A percentile compares a stretch with the other conserved stretches of the same genome.
Conservation (phyloP, 177 flowering plant genomes). For the Vitis hybrid region DNA sequence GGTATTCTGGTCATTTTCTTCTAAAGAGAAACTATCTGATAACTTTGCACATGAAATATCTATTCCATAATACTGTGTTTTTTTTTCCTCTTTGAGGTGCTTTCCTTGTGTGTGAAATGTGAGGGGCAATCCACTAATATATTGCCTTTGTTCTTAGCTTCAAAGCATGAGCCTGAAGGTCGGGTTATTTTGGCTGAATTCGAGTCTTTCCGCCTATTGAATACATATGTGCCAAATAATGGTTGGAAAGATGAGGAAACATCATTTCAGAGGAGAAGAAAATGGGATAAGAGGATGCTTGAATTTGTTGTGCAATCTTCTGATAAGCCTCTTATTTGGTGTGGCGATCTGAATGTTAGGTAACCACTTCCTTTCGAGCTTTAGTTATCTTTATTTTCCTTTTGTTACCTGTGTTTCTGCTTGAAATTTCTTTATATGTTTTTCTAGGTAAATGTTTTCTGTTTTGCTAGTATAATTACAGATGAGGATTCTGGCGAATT, state of each 20-base stretch:
- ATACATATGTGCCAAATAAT: conserved; percentile 91
- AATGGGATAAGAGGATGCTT: conserved; percentile 90
- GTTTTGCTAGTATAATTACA: too few relatives aligned
- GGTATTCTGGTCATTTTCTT: background rate
- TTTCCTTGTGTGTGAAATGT: too few relatives aligned
- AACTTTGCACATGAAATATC: background rate
- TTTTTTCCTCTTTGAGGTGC: too few relatives aligned
- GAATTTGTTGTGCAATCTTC: conserved; percentile 70
- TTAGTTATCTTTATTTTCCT: background rate
- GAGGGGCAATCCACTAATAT: too few relatives aligned
- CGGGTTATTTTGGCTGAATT: conserved; percentile 93
- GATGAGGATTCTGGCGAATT: too few relatives aligned
- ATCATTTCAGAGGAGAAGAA: conserved; percentile 89
- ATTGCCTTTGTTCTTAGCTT: conserved; percentile 35
- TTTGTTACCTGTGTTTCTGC: background rate
- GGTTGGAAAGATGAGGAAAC: conserved; percentile 98
- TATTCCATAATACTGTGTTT: background rate
- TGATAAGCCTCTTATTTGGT: conserved; percentile 94
- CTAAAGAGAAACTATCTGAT: background rate
- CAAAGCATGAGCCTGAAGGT: conserved; percentile 94
- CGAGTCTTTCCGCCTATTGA: conserved; percentile 68
- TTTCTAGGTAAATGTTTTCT: too few relatives aligned
- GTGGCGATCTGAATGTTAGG: conserved; percentile 99
- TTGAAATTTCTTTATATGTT: background rate
- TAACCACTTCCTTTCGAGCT: conserved; percentile 19